Evolutionary conservation across 2,329 filamentous ascomycete species (phyloP).

Genomic region (Stemphylium lycopersici): DNA sequence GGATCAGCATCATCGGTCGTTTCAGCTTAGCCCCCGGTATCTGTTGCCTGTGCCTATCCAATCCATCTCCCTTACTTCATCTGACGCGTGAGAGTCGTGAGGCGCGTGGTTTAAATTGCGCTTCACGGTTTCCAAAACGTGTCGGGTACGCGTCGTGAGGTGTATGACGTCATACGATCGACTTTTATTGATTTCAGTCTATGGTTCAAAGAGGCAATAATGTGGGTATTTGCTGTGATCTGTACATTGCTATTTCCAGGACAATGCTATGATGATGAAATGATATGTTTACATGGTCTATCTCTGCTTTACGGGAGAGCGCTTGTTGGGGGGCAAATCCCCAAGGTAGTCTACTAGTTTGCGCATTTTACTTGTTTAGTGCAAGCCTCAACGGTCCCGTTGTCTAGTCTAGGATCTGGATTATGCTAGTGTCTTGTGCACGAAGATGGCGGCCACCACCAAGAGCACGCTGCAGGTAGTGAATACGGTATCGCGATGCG

Average conservation of each 20-base stretch:
- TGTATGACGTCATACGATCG: conserved; percentile 16
- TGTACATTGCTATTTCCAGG: conserved; percentile 9
- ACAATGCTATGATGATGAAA: neutral
- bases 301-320: neutral
- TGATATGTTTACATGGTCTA: neutral
- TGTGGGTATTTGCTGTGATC: neutral
- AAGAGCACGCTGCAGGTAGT: conserved; percentile 39
- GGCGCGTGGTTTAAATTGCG: too few relatives aligned
- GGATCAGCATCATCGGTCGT: conserved; percentile 8
- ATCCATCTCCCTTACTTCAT: too few relatives aligned
- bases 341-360: neutral
- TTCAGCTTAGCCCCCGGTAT: conserved; percentile 4
- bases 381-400: neutral
- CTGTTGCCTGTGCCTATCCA: neutral
- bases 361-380: neutral
- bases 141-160: neutral
- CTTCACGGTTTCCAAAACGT: neutral
- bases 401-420: neutral
- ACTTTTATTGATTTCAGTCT: neutral
- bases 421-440: conserved; percentile 33
- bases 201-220: neutral
- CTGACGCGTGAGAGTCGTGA: too few relatives aligned
- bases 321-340: neutral
- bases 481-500: conserved; percentile 40
- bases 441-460: conserved; percentile 34